Conservation (phyloP, 805 yeast species). For the Candida ascalaphidarum region DNA sequence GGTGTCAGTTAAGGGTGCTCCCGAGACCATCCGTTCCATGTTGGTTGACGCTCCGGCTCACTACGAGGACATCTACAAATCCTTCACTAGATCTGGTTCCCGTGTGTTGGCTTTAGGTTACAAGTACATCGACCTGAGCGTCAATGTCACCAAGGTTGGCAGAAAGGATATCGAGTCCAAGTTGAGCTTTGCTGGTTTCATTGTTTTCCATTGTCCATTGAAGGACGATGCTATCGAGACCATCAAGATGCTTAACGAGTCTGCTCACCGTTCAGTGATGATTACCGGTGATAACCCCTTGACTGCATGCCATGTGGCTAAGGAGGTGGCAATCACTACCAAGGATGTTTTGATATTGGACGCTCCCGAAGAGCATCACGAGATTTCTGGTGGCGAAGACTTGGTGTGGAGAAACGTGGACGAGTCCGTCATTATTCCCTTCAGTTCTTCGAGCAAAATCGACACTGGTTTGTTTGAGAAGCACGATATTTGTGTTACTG, state of each 20-base stretch:
- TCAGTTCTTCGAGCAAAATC: conserved; percentile 49
- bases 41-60: conserved; percentile 59
- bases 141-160: conserved; percentile 47
- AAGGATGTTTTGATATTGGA: conserved; percentile 82
- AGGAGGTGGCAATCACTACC: conserved; percentile 81
- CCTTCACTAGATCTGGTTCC: conserved; percentile 90
- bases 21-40: conserved; percentile 86
- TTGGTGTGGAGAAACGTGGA: conserved; percentile 82
- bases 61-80: conserved; percentile 80
- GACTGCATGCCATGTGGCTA: conserved; percentile 97
- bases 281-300: conserved; percentile 98
- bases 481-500: conserved; percentile 87
- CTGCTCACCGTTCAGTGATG: conserved; percentile 94
- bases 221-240: conserved; percentile 89
- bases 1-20: conserved; percentile 95
- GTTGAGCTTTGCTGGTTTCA: conserved; percentile 80
- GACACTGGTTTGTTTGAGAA: conserved; percentile 49
- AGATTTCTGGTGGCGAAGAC: conserved; percentile 35
- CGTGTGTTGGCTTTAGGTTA: conserved; percentile 95
- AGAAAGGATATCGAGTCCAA: conserved; percentile 73
- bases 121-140: conserved; percentile 51
- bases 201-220: conserved; percentile 96
- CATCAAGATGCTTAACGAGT: conserved; percentile 85
- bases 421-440: conserved; percentile 64
- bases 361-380: conserved; percentile 65